Percentiles rank a stretch among this genome's conserved stretches.
These are phyloP conservation scores for Peronospora tabacina DNA, from an alignment of 352 stramenopile species.

Conservation along the genomic window DNA sequence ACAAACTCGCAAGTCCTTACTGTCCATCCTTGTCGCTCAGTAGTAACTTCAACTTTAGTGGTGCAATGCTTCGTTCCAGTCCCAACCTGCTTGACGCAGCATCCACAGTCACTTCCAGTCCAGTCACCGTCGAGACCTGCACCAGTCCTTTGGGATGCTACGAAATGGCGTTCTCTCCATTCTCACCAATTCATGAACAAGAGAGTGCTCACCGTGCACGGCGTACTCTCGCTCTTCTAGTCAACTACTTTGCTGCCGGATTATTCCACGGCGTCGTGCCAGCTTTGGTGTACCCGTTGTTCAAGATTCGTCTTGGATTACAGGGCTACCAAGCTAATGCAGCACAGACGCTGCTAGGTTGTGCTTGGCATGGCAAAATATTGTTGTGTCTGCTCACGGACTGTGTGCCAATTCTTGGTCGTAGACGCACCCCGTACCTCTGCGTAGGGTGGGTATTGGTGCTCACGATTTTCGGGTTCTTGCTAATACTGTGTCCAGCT, in stretches of 20 bases:
- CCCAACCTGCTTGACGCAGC: slow-evolving; percentile 17
- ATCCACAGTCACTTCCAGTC: slow-evolving; percentile 21
- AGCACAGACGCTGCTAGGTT: slow-evolving; percentile 46
- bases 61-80: neutral
- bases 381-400: slow-evolving; percentile 57
- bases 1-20: slow-evolving; percentile 26
- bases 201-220: slow-evolving; percentile 4
- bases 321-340: slow-evolving; percentile 63
- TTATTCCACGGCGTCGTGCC: slow-evolving; percentile 62
- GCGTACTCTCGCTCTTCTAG: slow-evolving; percentile 36
- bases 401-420: slow-evolving; percentile 44
- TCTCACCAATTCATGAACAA: slow-evolving; percentile 6
- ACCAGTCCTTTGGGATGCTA: slow-evolving; percentile 13
- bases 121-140: slow-evolving; percentile 7
- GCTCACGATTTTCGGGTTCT: slow-evolving; percentile 31
- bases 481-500: slow-evolving; percentile 23
- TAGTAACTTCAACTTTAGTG: no score
- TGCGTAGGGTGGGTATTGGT: slow-evolving; percentile 49
- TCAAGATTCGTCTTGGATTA: slow-evolving; percentile 60
- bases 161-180: slow-evolving; percentile 11
- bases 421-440: slow-evolving; percentile 62
- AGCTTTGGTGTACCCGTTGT: slow-evolving; percentile 62
- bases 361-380: slow-evolving; percentile 64
- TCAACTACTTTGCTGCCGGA: slow-evolving; percentile 65
- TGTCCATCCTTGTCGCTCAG: slow-evolving; percentile 29